These are phyloP conservation scores for Ploettnerulaceae sp. DNA, from an alignment of 2,329 filamentous ascomycete species.

Conservation along the genomic window DNA sequence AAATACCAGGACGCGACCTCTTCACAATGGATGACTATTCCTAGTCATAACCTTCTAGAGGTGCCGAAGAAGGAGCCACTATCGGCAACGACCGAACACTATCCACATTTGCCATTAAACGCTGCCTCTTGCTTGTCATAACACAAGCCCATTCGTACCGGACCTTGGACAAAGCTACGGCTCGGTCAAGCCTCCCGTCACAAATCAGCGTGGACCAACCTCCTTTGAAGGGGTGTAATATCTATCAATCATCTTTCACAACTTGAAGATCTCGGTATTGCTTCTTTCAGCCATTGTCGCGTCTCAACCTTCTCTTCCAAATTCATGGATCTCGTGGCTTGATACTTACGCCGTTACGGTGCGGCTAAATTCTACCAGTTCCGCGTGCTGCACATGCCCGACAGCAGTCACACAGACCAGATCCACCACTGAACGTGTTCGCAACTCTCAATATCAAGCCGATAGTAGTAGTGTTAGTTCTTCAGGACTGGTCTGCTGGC, in stretches of 20 bases:
- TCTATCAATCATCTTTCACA: conserved; percentile 14
- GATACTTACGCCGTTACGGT: conserved; percentile 7
- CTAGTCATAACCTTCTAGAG: conserved; percentile 14
- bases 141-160: conserved; percentile 3
- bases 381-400: conserved; percentile 24
- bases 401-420: conserved; percentile 7
- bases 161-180: conserved; percentile 7
- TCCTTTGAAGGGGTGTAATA: background rate
- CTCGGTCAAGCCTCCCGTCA: conserved; percentile 17
- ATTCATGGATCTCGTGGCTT: conserved; percentile 7
- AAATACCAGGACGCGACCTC: background rate
- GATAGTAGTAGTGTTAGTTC: conserved; percentile 14
- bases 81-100: conserved; percentile 12
- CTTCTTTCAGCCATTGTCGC: conserved; percentile 1
- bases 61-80: conserved; percentile 23
- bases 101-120: conserved; percentile 21
- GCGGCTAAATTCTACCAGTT: conserved; percentile 14
- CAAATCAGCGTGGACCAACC: conserved; percentile 5
- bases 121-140: conserved; percentile 19
- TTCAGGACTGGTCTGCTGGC: conserved; percentile 7
- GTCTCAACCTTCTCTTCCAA: conserved; percentile 12
- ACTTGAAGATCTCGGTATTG: background rate
- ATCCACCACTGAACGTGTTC: conserved; percentile 26
- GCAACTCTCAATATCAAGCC: conserved; percentile 15
- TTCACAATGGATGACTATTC: background rate